phyloP scores from a whole-genome alignment of 257 asterid species.

The Jasminum sambac region DNA sequence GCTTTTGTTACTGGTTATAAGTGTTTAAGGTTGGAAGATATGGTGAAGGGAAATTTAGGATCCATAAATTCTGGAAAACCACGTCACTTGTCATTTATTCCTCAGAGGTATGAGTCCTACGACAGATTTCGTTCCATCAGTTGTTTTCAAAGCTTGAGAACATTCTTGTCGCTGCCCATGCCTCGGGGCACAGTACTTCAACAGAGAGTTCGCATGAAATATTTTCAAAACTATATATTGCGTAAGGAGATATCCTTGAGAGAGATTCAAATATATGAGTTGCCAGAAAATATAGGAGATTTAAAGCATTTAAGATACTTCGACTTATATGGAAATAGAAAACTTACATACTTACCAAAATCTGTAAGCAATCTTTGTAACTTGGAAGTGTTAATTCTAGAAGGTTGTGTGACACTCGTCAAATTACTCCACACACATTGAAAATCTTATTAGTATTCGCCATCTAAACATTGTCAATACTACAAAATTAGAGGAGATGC shows the following conservation, averaged over 20 bases:
- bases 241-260: slow-evolving; percentile 28
- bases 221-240: slow-evolving; percentile 21
- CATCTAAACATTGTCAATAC: slow-evolving; percentile 30
- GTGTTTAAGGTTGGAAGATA: slow-evolving; percentile 33
- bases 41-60: slow-evolving; percentile 16
- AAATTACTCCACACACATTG: slow-evolving; percentile 8
- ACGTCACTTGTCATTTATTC: slow-evolving; percentile 33
- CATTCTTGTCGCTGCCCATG: slow-evolving; percentile 35
- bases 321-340: slow-evolving; percentile 17
- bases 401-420: slow-evolving; percentile 7
- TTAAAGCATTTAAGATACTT: slow-evolving; percentile 34
- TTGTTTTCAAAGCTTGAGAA: slow-evolving; percentile 28
- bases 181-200: slow-evolving; percentile 4
- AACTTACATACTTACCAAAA: slow-evolving; percentile 18
- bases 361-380: slow-evolving; percentile 15
- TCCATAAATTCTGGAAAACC: slow-evolving; percentile 17
- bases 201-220: slow-evolving; percentile 23
- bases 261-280: slow-evolving; percentile 26
- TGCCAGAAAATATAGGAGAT: slow-evolving; percentile 30
- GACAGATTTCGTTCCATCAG: slow-evolving; percentile 22
- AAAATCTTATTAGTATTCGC: slow-evolving; percentile 21
- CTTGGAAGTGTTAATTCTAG: slow-evolving; percentile 20
- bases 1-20: slow-evolving; percentile 31
- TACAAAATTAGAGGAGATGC: slow-evolving; percentile 27
- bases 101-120: slow-evolving; percentile 25